Evolutionary conservation across 2,329 filamentous ascomycete genomes (phyloP).

Genomic region (Aspergillus ochraceoroseus): DNA sequence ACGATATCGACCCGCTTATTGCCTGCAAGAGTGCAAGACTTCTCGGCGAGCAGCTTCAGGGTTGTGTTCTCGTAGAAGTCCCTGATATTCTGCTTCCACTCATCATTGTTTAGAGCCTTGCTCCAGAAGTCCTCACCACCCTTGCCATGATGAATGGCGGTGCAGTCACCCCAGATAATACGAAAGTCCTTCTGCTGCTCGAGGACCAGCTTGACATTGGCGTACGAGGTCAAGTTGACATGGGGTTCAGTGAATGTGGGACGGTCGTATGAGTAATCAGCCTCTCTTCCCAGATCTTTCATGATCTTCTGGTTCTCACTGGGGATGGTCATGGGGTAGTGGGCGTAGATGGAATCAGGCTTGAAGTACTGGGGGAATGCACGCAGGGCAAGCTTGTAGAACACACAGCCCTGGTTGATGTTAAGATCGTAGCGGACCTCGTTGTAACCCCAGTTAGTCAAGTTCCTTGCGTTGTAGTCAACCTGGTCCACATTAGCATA

Average conservation of each 20-base stretch:
- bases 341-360: conserved; percentile 72
- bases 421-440: conserved; percentile 67
- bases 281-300: conserved; percentile 59
- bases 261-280: conserved; percentile 65
- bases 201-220: conserved; percentile 58
- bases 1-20: conserved; percentile 66
- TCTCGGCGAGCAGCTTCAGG: conserved; percentile 57
- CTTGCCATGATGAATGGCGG: conserved; percentile 60
- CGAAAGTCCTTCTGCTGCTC: conserved; percentile 59
- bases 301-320: conserved; percentile 68
- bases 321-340: conserved; percentile 68
- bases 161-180: conserved; percentile 59
- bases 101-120: conserved; percentile 56
- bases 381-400: conserved; percentile 76
- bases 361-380: conserved; percentile 78
- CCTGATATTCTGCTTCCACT: conserved; percentile 60
- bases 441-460: conserved; percentile 81
- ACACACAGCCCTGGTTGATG: conserved; percentile 74
- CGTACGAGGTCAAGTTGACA: conserved; percentile 57
- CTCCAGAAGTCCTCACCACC: conserved; percentile 54
- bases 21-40: conserved; percentile 60
- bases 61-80: conserved; percentile 62
- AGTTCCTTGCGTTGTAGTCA: conserved; percentile 67
- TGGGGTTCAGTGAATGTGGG: conserved; percentile 51
- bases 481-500: conserved; percentile 25